Evolutionary conservation across 2,329 filamentous ascomycete genomes (phyloP), one percentile per base, ranked within the genome.

Genomic region (Epichloe coenophiala): DNA sequence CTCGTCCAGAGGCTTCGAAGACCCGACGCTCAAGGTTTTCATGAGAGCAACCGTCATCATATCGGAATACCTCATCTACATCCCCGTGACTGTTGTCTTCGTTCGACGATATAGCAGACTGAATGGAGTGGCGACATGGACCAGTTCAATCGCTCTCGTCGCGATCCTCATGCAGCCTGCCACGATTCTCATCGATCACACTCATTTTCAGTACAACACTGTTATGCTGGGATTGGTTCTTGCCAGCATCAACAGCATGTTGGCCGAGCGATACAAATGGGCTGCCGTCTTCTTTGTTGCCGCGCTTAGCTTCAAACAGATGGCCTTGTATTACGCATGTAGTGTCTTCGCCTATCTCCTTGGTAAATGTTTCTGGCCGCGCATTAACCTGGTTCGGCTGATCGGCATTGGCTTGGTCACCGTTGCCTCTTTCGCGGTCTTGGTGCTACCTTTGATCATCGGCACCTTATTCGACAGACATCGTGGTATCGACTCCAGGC

Each of bases 191-290:
- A 86, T 98, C 59, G 93, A 98, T 63, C 91, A 98, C 63, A 86
- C 91, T 6, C 93, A 84, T 63, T 98, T 98, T 65, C 93, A 98
- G 69, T 98, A 96, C 69, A 98, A 98, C 65, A 95, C 90, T 0
- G 90, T 98, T 47, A 98, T 98, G 93, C 81, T 98, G 15, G 93
- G 94, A 2, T 80, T 97, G 45, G 81, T 93, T 9, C 72, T 94
- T 33, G 88, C 88, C 1, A 88, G 84, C 59, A 81, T 96, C 71
- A 93, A 91, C 41, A 93, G 86, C 65, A 85, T 97, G 69, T 68
- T 95, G 47, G 88, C 89, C 3, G 87, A 87, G 4, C 80, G 89
- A 46, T 84, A 84, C 60, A 77, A 94, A 54, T 96, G 91, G 89
- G 81, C 87, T 27, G 89, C 88, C 55, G 79, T 95, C 53, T 95